Base-by-base conservation (phyloP, 495 filamentous ascomycete species). In the Penicillium turbatum region DNA sequence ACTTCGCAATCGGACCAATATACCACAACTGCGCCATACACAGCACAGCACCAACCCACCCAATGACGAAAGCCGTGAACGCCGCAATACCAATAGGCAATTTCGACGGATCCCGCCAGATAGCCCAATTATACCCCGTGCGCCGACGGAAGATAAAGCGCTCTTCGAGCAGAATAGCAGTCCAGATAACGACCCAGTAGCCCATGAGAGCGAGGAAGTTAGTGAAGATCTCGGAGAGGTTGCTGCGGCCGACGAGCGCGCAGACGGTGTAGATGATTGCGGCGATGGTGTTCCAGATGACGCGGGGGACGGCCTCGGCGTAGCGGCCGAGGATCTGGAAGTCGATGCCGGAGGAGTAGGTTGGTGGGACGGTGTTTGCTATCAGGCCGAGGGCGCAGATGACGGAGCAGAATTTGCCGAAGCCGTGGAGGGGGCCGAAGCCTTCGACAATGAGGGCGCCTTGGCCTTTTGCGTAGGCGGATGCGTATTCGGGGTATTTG, bases 201-300 rank as follows among this genome's bases (percentile, higher is more conserved):
- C 85, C 85, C 82, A 89, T 88, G 26, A 89, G 66, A 1, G 84
- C 80, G 17, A 89, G 72, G 64, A 88, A 88, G 65, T 89, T 88
- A 11, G 78, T 79, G 56, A 89, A 88, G 54, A 89, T 84, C 15
- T 75, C 75, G 5, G 82, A 78, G 19, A 89, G 72, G 48, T 81
- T 53, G 41, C 82, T 72, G 6, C 84, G 74, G 11, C 86, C 86
- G 2, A 76, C 85, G 13, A 88, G 70, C 0, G 83, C 85, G 57
- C 83, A 85, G 34, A 84, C 79, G 5, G 80, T 76, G 58, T 81
- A 82, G 24, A 89, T 79, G 9, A 87, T 66, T 0, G 82, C 74
- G 3, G 78, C 72, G 30, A 84, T 62, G 10, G 77, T 80, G 37
- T 80, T 84, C 84, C 85, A 88, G 50, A 86, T 62, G 32, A 78